phyloP scores from a whole-genome alignment of 192 early-diverging fungal genomes.

The Podila horticola region DNA sequence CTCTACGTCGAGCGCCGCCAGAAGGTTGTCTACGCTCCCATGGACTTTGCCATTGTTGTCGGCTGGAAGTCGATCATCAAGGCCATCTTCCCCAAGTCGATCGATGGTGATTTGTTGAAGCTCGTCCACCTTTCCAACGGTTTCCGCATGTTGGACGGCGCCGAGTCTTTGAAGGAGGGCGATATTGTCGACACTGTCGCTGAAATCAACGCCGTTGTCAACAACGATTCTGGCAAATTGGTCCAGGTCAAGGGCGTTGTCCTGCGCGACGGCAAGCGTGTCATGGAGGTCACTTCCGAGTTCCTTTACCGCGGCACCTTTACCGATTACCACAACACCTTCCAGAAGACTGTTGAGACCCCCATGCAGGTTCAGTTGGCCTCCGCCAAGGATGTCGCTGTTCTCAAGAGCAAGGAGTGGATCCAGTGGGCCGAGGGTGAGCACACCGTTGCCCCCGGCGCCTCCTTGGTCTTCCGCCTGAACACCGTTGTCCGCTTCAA shows the following conservation, averaged over 20 bases:
- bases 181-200: constrained; percentile 88
- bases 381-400: constrained; percentile 87
- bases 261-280: constrained; percentile 74
- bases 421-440: constrained; percentile 77
- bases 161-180: constrained; percentile 77
- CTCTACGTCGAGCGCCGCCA: constrained; percentile 77
- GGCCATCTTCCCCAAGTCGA: constrained; percentile 91
- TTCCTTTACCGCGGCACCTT: constrained; percentile 96
- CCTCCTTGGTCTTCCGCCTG: constrained; percentile 80
- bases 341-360: constrained; percentile 85
- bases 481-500: constrained; percentile 72
- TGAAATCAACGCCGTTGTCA: constrained; percentile 85
- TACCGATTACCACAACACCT: constrained; percentile 88
- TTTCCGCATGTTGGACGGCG: constrained; percentile 84
- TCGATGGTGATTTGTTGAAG: constrained; percentile 92
- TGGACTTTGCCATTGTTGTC: constrained; percentile 96
- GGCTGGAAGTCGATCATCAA: constrained; percentile 92
- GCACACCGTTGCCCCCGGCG: constrained; percentile 66
- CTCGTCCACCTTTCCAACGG: constrained; percentile 96
- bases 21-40: constrained; percentile 78
- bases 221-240: constrained; percentile 91
- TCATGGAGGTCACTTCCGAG: constrained; percentile 87
- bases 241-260: constrained; percentile 89
- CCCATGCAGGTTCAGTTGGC: constrained; percentile 77
- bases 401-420: constrained; percentile 92